Base-by-base conservation (phyloP, 2,329 filamentous ascomycete species). In the Davidsoniella eucalypti region DNA sequence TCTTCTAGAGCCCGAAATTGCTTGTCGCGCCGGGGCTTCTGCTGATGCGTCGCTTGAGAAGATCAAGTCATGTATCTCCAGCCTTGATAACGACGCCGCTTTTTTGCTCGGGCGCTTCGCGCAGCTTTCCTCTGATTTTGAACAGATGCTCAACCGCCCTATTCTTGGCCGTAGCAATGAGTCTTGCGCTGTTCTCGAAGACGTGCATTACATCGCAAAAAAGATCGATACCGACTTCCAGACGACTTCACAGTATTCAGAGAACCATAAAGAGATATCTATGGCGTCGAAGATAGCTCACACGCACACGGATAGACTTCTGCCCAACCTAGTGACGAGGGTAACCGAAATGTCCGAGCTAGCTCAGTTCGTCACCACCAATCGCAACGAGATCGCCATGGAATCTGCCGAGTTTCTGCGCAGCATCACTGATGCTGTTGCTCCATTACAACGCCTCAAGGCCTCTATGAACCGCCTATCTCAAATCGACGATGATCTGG, bases 151-250 rank as follows among this genome's bases (percentile, higher is more conserved):
- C 56, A 69, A 61, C 52, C 74, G 71, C 45, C 82, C 72, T 18
- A 65, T 73, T 5, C 61, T 78, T 44, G 67, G 70, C 16, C 78
- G 78, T 53, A 69, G 68, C 40, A 72, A 77, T 45, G 84, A 88
- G 56, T 73, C 82, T 4, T 64, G 69, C 18, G 78, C 82, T 54
- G 68, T 94, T 5, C 69, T 92, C 46, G 76, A 87, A 54, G 92
- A 96, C 61, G 87, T 96, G 41, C 82, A 90, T 60, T 82, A 85
- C 0, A 72, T 96, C 50, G 80, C 81, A 47, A 87, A 80, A 58
- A 95, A 95, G 65, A 84, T 98, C 46, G 79, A 81, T 44, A 84
- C 82, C 5, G 92, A 96, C 63, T 85, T 87, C 60, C 82, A 87
- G 57, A 81, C 85, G 56, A 78, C 87, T 9, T 68, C 87, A 42